These are phyloP conservation scores for Inga leiocalycina DNA, from an alignment of 306 rosid species.

Conservation along the genomic window DNA sequence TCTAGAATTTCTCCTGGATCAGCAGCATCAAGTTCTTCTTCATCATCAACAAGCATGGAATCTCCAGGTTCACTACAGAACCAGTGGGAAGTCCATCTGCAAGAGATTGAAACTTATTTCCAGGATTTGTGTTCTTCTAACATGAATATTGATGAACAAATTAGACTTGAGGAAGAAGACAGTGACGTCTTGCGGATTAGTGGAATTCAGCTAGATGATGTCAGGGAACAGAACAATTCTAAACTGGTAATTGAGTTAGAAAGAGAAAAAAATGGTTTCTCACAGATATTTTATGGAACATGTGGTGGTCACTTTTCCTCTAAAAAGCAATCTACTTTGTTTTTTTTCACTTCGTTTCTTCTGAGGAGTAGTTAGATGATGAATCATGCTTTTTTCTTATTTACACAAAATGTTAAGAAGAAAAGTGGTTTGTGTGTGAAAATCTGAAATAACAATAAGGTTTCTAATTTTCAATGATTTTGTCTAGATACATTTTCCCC, in stretches of 20 bases:
- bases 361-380: conserved; percentile 36
- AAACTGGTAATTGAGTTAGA: conserved; percentile 48
- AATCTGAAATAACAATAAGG: conserved; percentile 30
- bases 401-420: background rate
- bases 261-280: conserved; percentile 17
- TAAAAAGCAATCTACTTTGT: conserved; percentile 24
- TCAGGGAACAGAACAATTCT: conserved; percentile 42
- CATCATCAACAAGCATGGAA: conserved; percentile 38
- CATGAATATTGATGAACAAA: conserved; percentile 41
- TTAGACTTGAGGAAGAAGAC: conserved; percentile 33
- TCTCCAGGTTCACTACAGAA: conserved; percentile 38
- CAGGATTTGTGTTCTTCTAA: conserved; percentile 56
- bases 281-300: conserved; percentile 36
- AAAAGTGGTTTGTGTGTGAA: conserved; percentile 1
- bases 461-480: background rate
- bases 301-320: conserved; percentile 44
- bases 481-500: background rate
- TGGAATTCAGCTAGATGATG: conserved; percentile 47
- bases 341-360: conserved; percentile 40
- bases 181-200: conserved; percentile 38
- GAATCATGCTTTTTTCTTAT: conserved; percentile 13
- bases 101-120: conserved; percentile 63
- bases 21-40: conserved; percentile 39
- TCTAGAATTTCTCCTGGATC: background rate
- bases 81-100: conserved; percentile 63